Evolutionary conservation across 441 rosid genomes (phyloP).

Genomic region (Kokia cookei): DNA sequence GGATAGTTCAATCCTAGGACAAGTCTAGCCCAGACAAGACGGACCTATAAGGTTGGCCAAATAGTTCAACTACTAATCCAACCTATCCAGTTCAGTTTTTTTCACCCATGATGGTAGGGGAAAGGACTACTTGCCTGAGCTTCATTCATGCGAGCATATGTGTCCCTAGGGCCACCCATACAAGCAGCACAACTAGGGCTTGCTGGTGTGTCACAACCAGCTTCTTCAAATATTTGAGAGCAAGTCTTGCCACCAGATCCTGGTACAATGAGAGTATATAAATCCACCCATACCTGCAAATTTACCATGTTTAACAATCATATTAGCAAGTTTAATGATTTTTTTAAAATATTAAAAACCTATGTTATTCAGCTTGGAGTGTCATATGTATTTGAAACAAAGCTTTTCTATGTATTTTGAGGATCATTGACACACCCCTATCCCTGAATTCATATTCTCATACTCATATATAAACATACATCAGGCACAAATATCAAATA

Average conservation of each 20-base stretch:
- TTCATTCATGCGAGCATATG: slow-evolving; percentile 89
- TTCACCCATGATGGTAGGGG: background rate
- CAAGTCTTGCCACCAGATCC: slow-evolving; percentile 97
- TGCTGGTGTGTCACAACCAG: slow-evolving; percentile 91
- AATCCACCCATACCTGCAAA: slow-evolving; percentile 84
- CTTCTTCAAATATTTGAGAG: slow-evolving; percentile 96
- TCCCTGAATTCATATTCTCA: too few species aligned
- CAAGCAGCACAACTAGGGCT: slow-evolving; percentile 98
- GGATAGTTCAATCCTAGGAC: background rate
- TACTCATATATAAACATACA: too few species aligned
- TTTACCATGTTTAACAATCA: background rate
- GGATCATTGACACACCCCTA: too few species aligned
- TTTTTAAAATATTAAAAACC: background rate
- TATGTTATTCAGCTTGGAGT: too few species aligned
- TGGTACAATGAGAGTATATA: slow-evolving; percentile 78
- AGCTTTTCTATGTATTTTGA: too few species aligned
- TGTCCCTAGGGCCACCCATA: slow-evolving; percentile 93
- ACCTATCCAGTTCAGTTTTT: background rate
- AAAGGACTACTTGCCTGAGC: slow-evolving; percentile 39
- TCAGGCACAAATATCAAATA: background rate
- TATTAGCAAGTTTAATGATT: background rate
- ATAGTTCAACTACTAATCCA: too few species aligned
- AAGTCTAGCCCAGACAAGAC: background rate
- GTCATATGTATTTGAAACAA: too few species aligned
- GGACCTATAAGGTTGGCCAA: too few species aligned